A percentile compares a stretch with the other conserved stretches of the same genome.
These are phyloP conservation scores for Acrocalymma vagum DNA, from an alignment of 2,329 filamentous ascomycete species.

Conservation along the genomic window DNA sequence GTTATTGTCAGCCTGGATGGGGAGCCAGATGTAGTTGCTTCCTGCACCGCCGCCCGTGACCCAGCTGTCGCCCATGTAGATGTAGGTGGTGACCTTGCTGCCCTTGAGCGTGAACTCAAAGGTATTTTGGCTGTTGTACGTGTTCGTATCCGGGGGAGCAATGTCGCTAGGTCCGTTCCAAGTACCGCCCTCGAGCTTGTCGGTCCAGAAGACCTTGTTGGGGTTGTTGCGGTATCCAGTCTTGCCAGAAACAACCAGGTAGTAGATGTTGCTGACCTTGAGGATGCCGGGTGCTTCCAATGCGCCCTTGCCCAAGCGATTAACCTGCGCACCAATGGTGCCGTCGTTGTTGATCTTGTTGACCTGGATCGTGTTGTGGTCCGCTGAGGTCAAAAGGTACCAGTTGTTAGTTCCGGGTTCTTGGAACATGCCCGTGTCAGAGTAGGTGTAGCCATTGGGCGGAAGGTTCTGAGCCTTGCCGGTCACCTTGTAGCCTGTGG, in stretches of 20 bases:
- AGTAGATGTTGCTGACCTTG: conserved; percentile 66
- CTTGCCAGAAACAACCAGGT: conserved; percentile 64
- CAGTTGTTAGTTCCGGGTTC: conserved; percentile 44
- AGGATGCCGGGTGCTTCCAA: conserved; percentile 68
- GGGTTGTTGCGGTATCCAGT: conserved; percentile 63
- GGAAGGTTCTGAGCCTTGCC: conserved; percentile 46
- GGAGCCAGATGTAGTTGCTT: conserved; percentile 54
- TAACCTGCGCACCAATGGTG: conserved; percentile 43
- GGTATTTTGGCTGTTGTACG: conserved; percentile 65
- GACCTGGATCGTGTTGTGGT: conserved; percentile 53
- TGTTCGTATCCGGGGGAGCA: conserved; percentile 60
- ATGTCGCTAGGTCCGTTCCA: conserved; percentile 67
- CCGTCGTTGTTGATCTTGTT: conserved; percentile 51
- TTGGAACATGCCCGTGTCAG: conserved; percentile 52
- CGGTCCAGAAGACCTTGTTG: conserved; percentile 66
- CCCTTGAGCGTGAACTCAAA: conserved; percentile 58
- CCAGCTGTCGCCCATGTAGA: conserved; percentile 75
- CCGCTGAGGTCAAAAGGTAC: conserved; percentile 51
- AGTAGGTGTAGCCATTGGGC: conserved; percentile 49
- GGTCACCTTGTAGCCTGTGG: conserved; percentile 41
- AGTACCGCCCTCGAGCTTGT: conserved; percentile 60
- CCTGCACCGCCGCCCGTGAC: conserved; percentile 39
- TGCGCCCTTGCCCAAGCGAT: conserved; percentile 52
- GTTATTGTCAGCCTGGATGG: conserved; percentile 44
- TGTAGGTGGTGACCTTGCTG: conserved; percentile 42